A percentile compares a stretch with the other conserved stretches of the same genome.
Conservation (phyloP, 768 basidiomycete genomes). For the Trametes villosa region DNA sequence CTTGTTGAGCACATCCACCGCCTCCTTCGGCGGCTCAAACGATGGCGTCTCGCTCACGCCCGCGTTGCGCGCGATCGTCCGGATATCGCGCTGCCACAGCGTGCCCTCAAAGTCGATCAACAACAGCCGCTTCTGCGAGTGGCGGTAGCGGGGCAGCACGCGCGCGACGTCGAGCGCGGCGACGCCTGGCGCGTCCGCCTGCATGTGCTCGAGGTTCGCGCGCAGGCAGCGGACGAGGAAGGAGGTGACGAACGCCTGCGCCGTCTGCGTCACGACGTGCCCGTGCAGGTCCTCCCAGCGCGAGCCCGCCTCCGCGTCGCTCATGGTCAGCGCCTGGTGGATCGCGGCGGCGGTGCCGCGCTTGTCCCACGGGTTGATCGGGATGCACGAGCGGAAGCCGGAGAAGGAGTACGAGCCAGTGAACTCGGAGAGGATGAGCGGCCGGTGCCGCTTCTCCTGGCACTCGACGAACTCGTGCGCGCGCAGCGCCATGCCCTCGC, state of each 20-base stretch:
- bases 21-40: conserved; percentile 44
- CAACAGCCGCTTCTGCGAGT: conserved; percentile 66
- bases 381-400: conserved; percentile 85
- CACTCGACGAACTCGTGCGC: conserved; percentile 88
- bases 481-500: conserved; percentile 87
- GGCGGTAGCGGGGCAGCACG: conserved; percentile 70
- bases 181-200: conserved; percentile 41
- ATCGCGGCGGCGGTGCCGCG: conserved; percentile 86
- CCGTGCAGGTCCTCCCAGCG: conserved; percentile 88
- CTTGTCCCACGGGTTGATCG: conserved; percentile 85
- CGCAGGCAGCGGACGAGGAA: conserved; percentile 80
- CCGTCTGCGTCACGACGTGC: conserved; percentile 86
- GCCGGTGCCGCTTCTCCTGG: conserved; percentile 68
- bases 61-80: conserved; percentile 22
- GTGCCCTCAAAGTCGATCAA: conserved; percentile 82
- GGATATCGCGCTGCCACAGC: conserved; percentile 68
- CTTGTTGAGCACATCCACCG: conserved; percentile 54
- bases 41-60: conserved; percentile 14
- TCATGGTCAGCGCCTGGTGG: conserved; percentile 77
- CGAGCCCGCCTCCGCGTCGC: conserved; percentile 66
- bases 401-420: conserved; percentile 86
- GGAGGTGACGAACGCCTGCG: conserved; percentile 78
- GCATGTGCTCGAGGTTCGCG: conserved; percentile 69
- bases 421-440: conserved; percentile 85
- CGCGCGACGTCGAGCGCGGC: conserved; percentile 48